Base-by-base conservation (phyloP, 352 stramenopile species). In the Globisporangium takayamanum region DNA sequence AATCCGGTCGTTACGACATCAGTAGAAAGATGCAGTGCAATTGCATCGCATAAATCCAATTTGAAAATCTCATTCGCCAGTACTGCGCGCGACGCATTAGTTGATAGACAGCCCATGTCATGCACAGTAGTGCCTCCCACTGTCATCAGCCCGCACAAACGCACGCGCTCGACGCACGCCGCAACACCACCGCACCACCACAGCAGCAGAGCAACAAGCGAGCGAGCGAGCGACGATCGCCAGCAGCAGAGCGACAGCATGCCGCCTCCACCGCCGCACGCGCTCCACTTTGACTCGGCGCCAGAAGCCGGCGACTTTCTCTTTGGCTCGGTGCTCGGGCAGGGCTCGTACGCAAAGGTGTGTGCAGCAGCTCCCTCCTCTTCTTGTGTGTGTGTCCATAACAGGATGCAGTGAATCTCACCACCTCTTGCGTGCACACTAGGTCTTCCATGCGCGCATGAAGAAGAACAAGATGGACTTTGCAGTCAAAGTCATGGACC, bases 401-500 rank as follows among this genome's bases (percentile, higher is more conserved):
- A 5, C 33, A 39, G 10, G 6, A 12, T 1, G 28, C 28, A 39
- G 6, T 12, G 33, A 39, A 18, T 57, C 45, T 36, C 22, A 51
- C 26, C 8, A 14, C 20, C 10, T 10, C 26, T 25, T 28, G 47
- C 49, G 48, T 37, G 50, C 4, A 30, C 15, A 37, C 37, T 55
- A 95, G 85, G 85, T 94, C 11, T 93, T 94, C 52, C 86, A 96
- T 74, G 86, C 86, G 50, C 80, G 86, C 41, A 69, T 88, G 55
- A 97, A 97, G 69, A 82, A 81, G 48, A 88, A 70, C 55, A 70
- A 67, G 50, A 65, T 81, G 63, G 84, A 97, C 59, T 89, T 96
- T 41, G 88, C 88, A 2, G 74, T 97, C 50, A 97, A 97, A 62
- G 87, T 97, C 53, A 97, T 97, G 87, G 87, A 97, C 62, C 87